A percentile compares a stretch with the other conserved stretches of the same genome.
phyloP scores from a whole-genome alignment of 306 rosid genomes.

The Dryas drummondii region DNA sequence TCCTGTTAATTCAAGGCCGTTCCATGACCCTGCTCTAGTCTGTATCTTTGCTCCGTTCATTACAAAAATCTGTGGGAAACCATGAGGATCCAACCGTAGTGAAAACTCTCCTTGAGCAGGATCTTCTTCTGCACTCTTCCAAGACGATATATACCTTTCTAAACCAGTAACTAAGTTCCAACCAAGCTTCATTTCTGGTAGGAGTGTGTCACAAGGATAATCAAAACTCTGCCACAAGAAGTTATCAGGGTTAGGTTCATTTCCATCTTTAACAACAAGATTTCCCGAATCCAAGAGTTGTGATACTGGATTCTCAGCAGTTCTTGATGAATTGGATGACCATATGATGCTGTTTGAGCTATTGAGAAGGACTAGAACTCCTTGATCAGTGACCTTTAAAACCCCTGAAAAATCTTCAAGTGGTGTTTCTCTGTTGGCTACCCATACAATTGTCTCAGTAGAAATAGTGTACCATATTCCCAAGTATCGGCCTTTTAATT shows the following conservation, averaged over 20 bases:
- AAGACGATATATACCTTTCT: slow-evolving; percentile 28
- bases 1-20: neutral
- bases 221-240: slow-evolving; percentile 44
- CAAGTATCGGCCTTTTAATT: slow-evolving; percentile 7
- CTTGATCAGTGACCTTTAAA: slow-evolving; percentile 14
- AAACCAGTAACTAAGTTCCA: slow-evolving; percentile 36
- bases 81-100: slow-evolving; percentile 1
- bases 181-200: slow-evolving; percentile 32
- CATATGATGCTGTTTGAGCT: slow-evolving; percentile 17
- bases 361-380: slow-evolving; percentile 28
- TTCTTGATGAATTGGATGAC: slow-evolving; percentile 41
- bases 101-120: slow-evolving; percentile 46
- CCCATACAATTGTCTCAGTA: slow-evolving; percentile 9
- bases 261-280: slow-evolving; percentile 32
- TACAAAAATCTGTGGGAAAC: slow-evolving; percentile 27
- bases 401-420: slow-evolving; percentile 17
- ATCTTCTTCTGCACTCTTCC: slow-evolving; percentile 44
- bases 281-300: slow-evolving; percentile 35
- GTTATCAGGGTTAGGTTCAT: neutral
- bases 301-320: slow-evolving; percentile 13
- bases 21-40: neutral
- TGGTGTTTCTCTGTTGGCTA: slow-evolving; percentile 28
- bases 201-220: slow-evolving; percentile 21
- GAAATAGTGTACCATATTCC: slow-evolving; percentile 27
- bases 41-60: slow-evolving; percentile 34